phyloP scores from a whole-genome alignment of 2,329 filamentous ascomycete genomes.

The Rutstroemia sp. region DNA sequence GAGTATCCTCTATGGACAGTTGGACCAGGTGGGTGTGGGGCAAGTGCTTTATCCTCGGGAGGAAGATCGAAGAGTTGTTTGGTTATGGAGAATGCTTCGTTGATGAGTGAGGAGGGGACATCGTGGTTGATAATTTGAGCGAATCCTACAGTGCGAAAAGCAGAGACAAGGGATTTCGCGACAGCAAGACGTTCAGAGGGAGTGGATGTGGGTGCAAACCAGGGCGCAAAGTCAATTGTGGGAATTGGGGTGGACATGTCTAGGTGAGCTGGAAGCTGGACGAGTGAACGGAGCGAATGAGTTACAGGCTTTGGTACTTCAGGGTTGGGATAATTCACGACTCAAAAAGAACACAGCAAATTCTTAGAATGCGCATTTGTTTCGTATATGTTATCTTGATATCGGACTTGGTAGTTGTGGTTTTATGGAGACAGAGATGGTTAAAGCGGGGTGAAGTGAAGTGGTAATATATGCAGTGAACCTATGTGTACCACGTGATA shows the following conservation, averaged over 20 bases:
- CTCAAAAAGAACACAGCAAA: no score
- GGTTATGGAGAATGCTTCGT: slow-evolving; percentile 37
- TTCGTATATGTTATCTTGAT: no score
- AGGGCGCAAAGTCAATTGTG: slow-evolving; percentile 21
- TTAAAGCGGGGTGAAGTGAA: no score
- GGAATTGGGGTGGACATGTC: slow-evolving; percentile 11
- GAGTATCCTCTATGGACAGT: slow-evolving; percentile 48
- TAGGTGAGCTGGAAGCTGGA: not conserved
- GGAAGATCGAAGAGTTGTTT: slow-evolving; percentile 38
- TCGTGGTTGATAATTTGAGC: slow-evolving; percentile 42
- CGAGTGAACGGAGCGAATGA: no score
- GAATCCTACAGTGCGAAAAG: slow-evolving; percentile 39
- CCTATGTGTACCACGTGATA: no score
- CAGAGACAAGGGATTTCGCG: slow-evolving; percentile 34
- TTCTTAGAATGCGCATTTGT: no score
- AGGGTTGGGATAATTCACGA: no score
- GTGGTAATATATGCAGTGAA: no score
- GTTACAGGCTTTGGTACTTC: no score
- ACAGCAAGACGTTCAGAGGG: slow-evolving; percentile 26
- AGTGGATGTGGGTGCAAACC: slow-evolving; percentile 14
- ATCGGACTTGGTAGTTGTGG: no score
- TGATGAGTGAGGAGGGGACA: slow-evolving; percentile 32
- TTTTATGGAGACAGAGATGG: no score
- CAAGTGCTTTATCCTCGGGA: slow-evolving; percentile 39
- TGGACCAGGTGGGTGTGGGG: slow-evolving; percentile 41